phyloP scores from a whole-genome alignment of 1,139 yeast genomes.

The Hemisphaericaspora xylanilytica region DNA sequence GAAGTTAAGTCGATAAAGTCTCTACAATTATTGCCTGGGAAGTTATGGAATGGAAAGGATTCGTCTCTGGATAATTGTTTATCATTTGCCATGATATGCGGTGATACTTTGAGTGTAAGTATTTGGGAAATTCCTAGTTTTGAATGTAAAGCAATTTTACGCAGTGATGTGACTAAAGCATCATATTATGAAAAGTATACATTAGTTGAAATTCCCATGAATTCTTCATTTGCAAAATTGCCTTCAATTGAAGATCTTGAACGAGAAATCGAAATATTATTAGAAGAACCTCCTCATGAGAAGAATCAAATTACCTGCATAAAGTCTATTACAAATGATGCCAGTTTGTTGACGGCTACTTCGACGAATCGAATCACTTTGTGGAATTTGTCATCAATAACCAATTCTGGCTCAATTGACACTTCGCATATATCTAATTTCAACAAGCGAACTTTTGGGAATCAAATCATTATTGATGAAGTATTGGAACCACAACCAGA shows the following conservation, averaged over 20 bases:
- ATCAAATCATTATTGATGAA: constrained; percentile 13
- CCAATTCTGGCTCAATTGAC: constrained; percentile 25
- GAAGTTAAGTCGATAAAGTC: constrained; percentile 13
- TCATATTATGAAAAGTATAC: constrained; percentile 8
- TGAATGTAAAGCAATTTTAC: constrained; percentile 58
- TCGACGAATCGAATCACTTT: constrained; percentile 27
- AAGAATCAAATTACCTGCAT: background rate
- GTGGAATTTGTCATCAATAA: constrained; percentile 31
- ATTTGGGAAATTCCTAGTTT: constrained; percentile 75
- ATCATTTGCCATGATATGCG: constrained; percentile 27
- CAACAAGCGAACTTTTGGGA: constrained; percentile 6
- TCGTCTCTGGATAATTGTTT: background rate
- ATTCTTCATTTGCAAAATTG: background rate
- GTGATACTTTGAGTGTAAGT: constrained; percentile 59
- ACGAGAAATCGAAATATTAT: constrained; percentile 9
- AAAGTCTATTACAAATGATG: background rate
- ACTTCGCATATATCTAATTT: constrained; percentile 14
- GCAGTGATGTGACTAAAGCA: constrained; percentile 1
- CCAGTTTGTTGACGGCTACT: constrained; percentile 25
- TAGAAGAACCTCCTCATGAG: constrained; percentile 5
- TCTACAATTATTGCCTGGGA: constrained; percentile 6
- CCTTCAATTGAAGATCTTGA: constrained; percentile 7
- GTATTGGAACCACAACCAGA: constrained; percentile 2
- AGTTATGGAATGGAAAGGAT: constrained; percentile 3
- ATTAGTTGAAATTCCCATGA: constrained; percentile 3